A percentile compares a stretch with the other conserved stretches of the same genome.
Evolutionary conservation across 2,329 filamentous ascomycete species (phyloP).

Genomic region (Fusarium globosum): DNA sequence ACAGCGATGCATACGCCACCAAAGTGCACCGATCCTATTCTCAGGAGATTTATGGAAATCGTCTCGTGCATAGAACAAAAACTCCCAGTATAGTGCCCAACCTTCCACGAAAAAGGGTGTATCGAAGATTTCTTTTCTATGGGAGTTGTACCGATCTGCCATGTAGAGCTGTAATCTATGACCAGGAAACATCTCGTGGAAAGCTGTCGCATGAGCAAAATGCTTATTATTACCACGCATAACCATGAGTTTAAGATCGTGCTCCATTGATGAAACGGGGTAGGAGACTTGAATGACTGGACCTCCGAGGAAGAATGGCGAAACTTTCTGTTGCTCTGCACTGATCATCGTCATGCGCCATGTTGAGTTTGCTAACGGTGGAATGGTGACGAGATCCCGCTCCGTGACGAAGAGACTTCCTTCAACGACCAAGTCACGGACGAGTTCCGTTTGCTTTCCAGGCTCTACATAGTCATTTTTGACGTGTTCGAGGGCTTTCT

Average conservation of each 20-base stretch:
- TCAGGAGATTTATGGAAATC: conserved; percentile 30
- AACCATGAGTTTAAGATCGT: conserved; percentile 32
- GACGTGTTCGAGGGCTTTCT: conserved; percentile 25
- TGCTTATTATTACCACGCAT: conserved; percentile 34
- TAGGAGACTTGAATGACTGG: conserved; percentile 28
- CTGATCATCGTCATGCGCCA: conserved; percentile 36
- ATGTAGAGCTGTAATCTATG: conserved; percentile 31
- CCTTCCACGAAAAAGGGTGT: conserved; percentile 32
- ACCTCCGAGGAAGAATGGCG: conserved; percentile 24
- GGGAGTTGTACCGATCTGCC: conserved; percentile 28
- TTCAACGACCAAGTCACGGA: conserved; percentile 27
- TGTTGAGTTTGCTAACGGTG: conserved; percentile 24
- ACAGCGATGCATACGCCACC: conserved; percentile 36
- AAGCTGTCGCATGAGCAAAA: conserved; percentile 21
- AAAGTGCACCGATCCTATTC: conserved; percentile 26
- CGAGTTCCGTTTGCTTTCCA: conserved; percentile 22
- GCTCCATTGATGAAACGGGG: conserved; percentile 24
- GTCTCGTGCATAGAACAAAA: conserved; percentile 24
- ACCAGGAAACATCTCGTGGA: conserved; percentile 33
- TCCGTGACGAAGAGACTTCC: conserved; percentile 32
- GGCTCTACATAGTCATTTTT: conserved; percentile 35
- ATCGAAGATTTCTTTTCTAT: conserved; percentile 28
- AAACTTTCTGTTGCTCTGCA: conserved; percentile 26
- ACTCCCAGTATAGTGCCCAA: conserved; percentile 36
- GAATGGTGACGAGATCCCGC: conserved; percentile 24